phyloP scores from a whole-genome alignment of 306 rosid species.

The Vigna radiata region DNA sequence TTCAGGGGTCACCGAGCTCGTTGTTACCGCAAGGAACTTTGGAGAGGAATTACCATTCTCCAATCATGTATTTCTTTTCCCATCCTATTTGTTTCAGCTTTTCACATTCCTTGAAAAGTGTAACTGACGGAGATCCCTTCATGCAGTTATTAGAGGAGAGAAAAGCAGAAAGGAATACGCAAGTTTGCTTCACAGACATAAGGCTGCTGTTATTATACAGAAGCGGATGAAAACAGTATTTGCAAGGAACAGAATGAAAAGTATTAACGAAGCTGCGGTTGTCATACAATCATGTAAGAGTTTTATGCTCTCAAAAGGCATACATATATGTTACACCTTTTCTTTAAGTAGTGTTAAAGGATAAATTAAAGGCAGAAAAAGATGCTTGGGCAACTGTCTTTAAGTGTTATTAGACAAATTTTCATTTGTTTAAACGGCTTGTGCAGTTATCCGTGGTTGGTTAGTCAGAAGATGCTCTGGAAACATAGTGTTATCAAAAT shows the following conservation, averaged over 20 bases:
- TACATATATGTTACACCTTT: background rate
- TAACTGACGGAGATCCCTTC: conserved; percentile 31
- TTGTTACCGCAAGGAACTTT: conserved; percentile 66
- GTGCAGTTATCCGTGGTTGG: conserved; percentile 93
- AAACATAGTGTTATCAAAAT: conserved; percentile 68
- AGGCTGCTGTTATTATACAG: conserved; percentile 80
- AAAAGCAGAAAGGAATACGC: conserved; percentile 74
- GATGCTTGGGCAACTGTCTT: conserved; percentile 8
- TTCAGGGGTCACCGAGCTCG: conserved; percentile 94
- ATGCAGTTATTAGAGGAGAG: conserved; percentile 82
- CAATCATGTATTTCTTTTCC: conserved; percentile 77
- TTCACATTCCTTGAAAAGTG: conserved; percentile 45
- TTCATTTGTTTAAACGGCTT: conserved; percentile 42
- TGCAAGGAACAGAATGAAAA: conserved; percentile 60
- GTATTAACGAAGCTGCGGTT: conserved; percentile 65
- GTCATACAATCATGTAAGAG: conserved; percentile 76
- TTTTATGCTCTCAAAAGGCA: conserved; percentile 13
- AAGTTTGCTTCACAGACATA: conserved; percentile 65
- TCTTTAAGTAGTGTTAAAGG: conserved; percentile 18
- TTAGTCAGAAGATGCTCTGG: conserved; percentile 90
- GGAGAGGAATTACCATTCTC: conserved; percentile 73
- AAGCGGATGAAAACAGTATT: conserved; percentile 63
- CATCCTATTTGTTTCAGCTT: conserved; percentile 34
- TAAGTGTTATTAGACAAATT: background rate
- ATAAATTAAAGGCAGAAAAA: background rate